These are phyloP conservation scores for Cadophora gregata DNA, from an alignment of 2,329 filamentous ascomycete genomes.

Conservation along the genomic window DNA sequence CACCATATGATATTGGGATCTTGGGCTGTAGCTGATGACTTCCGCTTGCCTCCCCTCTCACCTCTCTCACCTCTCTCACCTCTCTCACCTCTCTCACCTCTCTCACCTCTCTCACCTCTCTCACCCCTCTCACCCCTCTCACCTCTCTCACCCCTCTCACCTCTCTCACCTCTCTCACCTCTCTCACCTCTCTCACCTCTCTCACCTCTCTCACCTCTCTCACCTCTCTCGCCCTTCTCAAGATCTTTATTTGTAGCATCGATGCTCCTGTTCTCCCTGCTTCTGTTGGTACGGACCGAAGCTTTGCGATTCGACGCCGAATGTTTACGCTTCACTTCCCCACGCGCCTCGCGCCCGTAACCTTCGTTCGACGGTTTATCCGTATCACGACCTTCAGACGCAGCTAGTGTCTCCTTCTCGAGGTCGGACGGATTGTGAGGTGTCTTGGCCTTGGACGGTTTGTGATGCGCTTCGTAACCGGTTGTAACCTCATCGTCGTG, in stretches of 20 bases:
- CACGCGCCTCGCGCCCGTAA: conserved; percentile 50
- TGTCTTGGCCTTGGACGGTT: not conserved
- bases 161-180: too few relatives aligned
- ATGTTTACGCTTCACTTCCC: conserved; percentile 47
- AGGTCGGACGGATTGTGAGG: conserved; percentile 15
- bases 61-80: too few relatives aligned
- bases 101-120: too few relatives aligned
- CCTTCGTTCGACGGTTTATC: conserved; percentile 56
- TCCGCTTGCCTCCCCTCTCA: not conserved
- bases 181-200: too few relatives aligned
- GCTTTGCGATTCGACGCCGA: conserved; percentile 37
- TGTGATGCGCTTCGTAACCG: conserved; percentile 7
- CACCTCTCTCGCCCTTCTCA: conserved; percentile 26
- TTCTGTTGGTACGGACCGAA: conserved; percentile 11
- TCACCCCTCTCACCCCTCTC: too few relatives aligned
- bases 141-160: too few relatives aligned
- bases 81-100: too few relatives aligned
- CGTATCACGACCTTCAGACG: conserved; percentile 43
- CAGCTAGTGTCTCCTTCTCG: conserved; percentile 29
- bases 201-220: too few relatives aligned
- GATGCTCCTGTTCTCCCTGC: not conserved
- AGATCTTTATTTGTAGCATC: conserved; percentile 21
- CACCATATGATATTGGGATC: conserved; percentile 38
- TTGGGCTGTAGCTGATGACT: conserved; percentile 24
- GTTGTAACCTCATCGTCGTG: conserved; percentile 6